These are phyloP conservation scores for Henningerozyma blattae DNA, from an alignment of 805 yeast species.

Conservation along the genomic window DNA sequence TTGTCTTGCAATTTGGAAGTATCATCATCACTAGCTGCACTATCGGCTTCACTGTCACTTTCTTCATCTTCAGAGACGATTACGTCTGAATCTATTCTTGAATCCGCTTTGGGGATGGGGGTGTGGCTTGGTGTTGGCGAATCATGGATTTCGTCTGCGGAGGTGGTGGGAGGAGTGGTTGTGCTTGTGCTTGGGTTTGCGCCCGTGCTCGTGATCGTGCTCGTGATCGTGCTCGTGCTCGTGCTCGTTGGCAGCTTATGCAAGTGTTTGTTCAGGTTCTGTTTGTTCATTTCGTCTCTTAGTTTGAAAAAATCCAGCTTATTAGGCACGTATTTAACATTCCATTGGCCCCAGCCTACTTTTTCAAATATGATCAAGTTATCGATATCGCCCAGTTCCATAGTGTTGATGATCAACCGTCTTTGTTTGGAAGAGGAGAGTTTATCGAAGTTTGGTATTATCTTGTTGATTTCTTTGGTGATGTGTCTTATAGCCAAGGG, in stretches of 20 bases:
- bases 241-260: background rate
- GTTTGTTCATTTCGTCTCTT: constrained; percentile 30
- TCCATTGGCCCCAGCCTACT: constrained; percentile 97
- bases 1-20: background rate
- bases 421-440: constrained; percentile 81
- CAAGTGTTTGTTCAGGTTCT: constrained; percentile 20
- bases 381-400: constrained; percentile 54
- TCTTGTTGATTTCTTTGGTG: constrained; percentile 60
- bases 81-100: too few relatives aligned
- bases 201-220: background rate
- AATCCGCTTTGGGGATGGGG: too few relatives aligned
- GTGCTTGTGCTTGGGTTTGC: too few relatives aligned
- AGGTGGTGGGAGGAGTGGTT: constrained; percentile 5
- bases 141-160: background rate
- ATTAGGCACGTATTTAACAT: constrained; percentile 37
- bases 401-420: constrained; percentile 75
- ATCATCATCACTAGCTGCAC: constrained; percentile 2
- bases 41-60: constrained; percentile 8
- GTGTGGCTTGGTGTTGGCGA: too few relatives aligned
- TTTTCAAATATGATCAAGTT: constrained; percentile 65
- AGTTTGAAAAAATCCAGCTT: constrained; percentile 17
- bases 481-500: constrained; percentile 86
- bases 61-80: constrained; percentile 22
- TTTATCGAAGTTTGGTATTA: constrained; percentile 68
- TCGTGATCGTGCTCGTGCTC: constrained; percentile 8